A percentile compares a stretch with the other conserved stretches of the same genome.
Evolutionary conservation across 768 basidiomycete species (phyloP).

Genomic region (Boletus pseudopeckii): DNA sequence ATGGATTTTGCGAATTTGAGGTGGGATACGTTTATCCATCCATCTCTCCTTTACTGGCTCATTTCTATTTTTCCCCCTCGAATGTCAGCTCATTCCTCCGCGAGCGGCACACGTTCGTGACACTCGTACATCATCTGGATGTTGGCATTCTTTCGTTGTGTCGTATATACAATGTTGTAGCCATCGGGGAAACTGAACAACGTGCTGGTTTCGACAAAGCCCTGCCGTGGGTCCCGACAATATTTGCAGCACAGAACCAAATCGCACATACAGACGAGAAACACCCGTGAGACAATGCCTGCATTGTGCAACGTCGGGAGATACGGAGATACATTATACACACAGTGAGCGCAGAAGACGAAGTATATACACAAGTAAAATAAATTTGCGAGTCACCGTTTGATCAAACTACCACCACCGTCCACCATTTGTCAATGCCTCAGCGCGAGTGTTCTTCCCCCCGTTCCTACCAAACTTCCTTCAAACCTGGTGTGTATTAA

Average conservation of each 20-base stretch:
- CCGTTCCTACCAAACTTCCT: not conserved
- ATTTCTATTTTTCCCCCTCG: no score
- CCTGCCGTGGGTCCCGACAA: not conserved
- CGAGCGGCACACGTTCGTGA: not conserved
- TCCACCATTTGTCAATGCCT: not conserved
- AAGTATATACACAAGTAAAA: no score
- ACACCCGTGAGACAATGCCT: not conserved
- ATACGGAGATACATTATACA: not conserved
- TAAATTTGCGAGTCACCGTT: no score
- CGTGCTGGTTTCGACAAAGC: not conserved
- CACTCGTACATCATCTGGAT: not conserved
- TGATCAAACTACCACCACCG: no score
- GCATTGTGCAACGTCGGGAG: not conserved
- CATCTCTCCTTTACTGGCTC: no score
- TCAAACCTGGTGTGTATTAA: not conserved
- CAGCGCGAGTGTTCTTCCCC: not conserved
- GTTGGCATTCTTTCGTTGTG: not conserved
- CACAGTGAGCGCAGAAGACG: not conserved
- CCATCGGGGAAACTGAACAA: not conserved
- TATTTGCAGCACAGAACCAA: not conserved
- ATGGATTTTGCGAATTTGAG: no score
- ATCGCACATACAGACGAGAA: not conserved
- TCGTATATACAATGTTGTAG: not conserved
- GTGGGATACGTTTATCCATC: no score
- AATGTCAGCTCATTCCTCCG: no score